These are phyloP conservation scores for Leucaena leucocephala DNA, from an alignment of 306 rosid species.

Conservation along the genomic window DNA sequence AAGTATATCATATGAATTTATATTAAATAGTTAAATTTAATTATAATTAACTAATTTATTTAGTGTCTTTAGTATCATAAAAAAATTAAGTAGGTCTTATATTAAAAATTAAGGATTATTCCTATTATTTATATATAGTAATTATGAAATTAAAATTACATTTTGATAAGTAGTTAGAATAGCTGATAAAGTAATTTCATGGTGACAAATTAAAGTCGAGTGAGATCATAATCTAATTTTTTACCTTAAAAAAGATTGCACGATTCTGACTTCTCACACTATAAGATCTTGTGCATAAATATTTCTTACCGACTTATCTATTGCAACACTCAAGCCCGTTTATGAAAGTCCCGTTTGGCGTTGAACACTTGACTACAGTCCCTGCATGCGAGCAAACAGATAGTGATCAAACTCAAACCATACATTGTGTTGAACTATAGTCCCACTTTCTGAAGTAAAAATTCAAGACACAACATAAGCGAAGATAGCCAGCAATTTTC, in stretches of 20 bases:
- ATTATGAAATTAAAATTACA: neutral
- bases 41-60: too few species aligned
- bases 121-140: too few species aligned
- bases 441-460: neutral
- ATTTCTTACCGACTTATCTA: neutral
- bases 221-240: neutral
- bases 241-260: neutral
- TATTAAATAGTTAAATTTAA: too few species aligned
- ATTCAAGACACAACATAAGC: neutral
- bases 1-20: too few species aligned
- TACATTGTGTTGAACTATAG: neutral
- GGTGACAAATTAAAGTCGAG: neutral
- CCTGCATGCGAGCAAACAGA: neutral
- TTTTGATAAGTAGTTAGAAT: neutral
- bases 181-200: neutral
- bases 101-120: too few species aligned
- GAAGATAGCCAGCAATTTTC: slow-evolving; percentile 3
- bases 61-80: too few species aligned
- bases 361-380: neutral
- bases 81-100: too few species aligned
- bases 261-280: neutral
- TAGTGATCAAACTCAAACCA: neutral
- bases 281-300: neutral
- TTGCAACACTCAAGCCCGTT: neutral
- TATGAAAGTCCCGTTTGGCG: neutral